Base-by-base conservation (phyloP, 2,329 filamentous ascomycete genomes). In the Cercospora sojina region DNA sequence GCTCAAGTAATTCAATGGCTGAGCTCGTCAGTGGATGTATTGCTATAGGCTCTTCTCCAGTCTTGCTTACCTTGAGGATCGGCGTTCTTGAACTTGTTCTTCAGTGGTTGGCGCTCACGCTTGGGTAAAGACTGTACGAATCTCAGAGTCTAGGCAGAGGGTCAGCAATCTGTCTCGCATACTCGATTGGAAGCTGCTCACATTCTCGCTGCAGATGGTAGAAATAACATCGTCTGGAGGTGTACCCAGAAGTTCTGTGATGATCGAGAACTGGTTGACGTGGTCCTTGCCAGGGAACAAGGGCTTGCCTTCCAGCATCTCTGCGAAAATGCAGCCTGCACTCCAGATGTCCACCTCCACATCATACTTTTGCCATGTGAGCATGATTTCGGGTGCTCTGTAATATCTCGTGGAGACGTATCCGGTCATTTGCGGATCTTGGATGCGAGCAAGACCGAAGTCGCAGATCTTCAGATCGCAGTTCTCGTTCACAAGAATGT, bases 291-390 rank as follows among this genome's bases (percentile, higher is more conserved):
- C 95, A 0, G 95, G 95, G 85, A 99, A 99, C 23, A 99, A 83
- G 32, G 95, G 95, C 83, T 98, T 98, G 78, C 95, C 95, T 82
- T 97, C 94, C 67, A 99, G 86, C 95, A 99, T 99, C 83, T 99
- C 95, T 49, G 95, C 95, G 75, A 99, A 98, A 78, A 99, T 99
- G 82, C 95, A 99, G 68, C 95, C 95, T 18, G 94, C 94, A 79
- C 95, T 98, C 95, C 95, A 99, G 78, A 99, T 97, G 79, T 99
- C 95, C 66, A 99, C 95, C 83, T 98, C 95, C 57, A 98, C 90
- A 74, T 99, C 95, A 82, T 99, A 99, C 83, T 99, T 99, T 84
- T 99, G 95, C 95, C 95, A 99, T 71, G 95, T 98, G 78, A 99
- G 92, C 95, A 99, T 99, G 78, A 99, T 99, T 81, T 99, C 95